Base-by-base conservation (phyloP, 331 rosid genomes). In the Prunus yedoensis region DNA sequence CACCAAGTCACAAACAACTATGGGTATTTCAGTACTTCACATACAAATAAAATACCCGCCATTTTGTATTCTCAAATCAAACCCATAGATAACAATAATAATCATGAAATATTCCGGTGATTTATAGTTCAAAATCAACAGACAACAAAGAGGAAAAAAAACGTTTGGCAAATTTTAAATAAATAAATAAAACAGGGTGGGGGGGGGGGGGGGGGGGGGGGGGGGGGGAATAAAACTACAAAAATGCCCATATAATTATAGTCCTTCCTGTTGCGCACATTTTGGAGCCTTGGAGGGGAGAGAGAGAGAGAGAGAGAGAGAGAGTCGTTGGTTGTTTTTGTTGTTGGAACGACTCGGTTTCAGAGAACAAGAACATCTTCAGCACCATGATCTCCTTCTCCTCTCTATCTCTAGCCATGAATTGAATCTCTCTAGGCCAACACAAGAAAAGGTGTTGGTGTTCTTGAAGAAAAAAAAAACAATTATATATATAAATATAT, bases 361-460 rank as follows among this genome's bases (percentile, higher is more conserved):
- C 79, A 66, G 77, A 79, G 83, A 84, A 70, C 58, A 69, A 76
- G 79, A 85, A 70, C 75, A 78, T 77, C 80, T 80, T 63, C 70
- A 61, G 80, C 89, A 68, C 84, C 78, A 75, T 74, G 65, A 64
- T 60, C 73, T 59, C 47, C 65, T 25, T 61, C 76, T 49, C 81
- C 74, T 74, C 73, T 80, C 79, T 66, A 46, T 25, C 41, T 13
- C 70, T 68, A 52, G 46, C 68, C 13, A 77, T 49, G 68, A 21
- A 5, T 38, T 3, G 17, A 56, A 41, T 65, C 78, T 74, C 56
- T 49, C 28, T n/a, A 21, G 17, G 18, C 81, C 73, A 66, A 50
- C 49, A 54, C 43, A 8, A 43, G 41, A 16, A 28, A 20, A 59
- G 25, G 20, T 49, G 67, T 52, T 80, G 53, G 54, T 73, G 58